Percentiles rank a stretch among this genome's conserved stretches.
Conservation (phyloP, 2,329 filamentous ascomycete species). For the Daldinia sp. region DNA sequence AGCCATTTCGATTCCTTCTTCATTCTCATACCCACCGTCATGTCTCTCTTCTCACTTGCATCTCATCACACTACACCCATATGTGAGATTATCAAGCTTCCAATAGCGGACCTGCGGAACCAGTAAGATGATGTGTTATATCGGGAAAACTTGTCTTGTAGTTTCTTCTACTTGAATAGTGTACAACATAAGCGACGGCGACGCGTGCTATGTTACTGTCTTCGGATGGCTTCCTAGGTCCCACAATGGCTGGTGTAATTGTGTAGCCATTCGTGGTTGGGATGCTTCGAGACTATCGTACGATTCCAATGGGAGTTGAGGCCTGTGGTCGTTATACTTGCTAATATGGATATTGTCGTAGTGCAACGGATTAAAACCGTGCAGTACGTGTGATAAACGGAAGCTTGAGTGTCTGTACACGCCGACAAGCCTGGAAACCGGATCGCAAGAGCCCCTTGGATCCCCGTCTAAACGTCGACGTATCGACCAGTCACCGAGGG, state of each 20-base stretch:
- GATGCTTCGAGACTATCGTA: conserved; percentile 17
- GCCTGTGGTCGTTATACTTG: conserved; percentile 23
- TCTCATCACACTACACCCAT: conserved; percentile 17
- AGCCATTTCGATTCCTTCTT: conserved; percentile 40
- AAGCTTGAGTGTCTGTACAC: conserved; percentile 55
- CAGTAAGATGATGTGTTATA: conserved; percentile 14
- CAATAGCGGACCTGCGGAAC: not conserved
- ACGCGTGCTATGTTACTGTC: conserved; percentile 14
- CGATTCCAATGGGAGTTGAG: conserved; percentile 21
- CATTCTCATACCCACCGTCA: conserved; percentile 7
- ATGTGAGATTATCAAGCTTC: conserved; percentile 6
- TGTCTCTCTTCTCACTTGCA: conserved; percentile 25
- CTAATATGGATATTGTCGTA: conserved; percentile 45
- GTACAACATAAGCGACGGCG: conserved; percentile 23
- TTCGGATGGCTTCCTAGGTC: conserved; percentile 30
- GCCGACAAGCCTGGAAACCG: conserved; percentile 44
- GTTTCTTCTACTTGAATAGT: conserved; percentile 4
- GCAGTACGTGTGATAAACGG: conserved; percentile 66
- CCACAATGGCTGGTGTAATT: conserved; percentile 33
- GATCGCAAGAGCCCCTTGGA: conserved; percentile 46
- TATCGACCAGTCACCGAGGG: conserved; percentile 43
- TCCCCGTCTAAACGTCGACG: conserved; percentile 51
- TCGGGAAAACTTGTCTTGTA: conserved; percentile 16
- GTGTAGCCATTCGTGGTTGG: conserved; percentile 37
- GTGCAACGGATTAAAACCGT: conserved; percentile 68